phyloP scores from a whole-genome alignment of 192 early-diverging fungal species.

The Mortierella alpina region DNA sequence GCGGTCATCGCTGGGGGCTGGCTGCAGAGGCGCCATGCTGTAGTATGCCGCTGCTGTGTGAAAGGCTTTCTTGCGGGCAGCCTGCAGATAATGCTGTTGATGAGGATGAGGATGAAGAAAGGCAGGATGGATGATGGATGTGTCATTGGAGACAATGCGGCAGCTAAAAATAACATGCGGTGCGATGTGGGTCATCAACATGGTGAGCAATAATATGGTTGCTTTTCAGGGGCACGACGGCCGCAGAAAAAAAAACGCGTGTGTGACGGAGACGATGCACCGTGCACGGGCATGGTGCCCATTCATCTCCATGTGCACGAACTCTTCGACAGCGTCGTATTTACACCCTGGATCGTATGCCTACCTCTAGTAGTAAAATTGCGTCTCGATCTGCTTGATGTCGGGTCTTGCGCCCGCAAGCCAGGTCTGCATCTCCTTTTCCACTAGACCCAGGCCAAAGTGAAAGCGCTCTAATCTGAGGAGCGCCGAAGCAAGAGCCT shows the following conservation, averaged over 20 bases:
- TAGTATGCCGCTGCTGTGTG: neutral
- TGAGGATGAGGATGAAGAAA: neutral
- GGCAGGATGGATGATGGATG: neutral
- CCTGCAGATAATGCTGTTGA: neutral
- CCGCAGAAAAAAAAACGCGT: neutral
- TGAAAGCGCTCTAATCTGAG: neutral
- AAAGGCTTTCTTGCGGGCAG: neutral
- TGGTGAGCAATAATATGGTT: neutral
- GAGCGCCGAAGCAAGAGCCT: neutral
- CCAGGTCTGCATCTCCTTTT: neutral
- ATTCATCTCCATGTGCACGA: no score
- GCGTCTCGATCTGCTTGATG: neutral
- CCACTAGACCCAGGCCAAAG: slow-evolving; percentile 15
- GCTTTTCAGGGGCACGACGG: neutral
- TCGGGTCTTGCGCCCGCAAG: slow-evolving; percentile 2
- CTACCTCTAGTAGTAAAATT: neutral
- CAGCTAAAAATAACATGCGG: neutral
- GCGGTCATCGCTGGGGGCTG: slow-evolving; percentile 10
- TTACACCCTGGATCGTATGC: neutral
- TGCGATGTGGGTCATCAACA: neutral
- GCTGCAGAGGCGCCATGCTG: slow-evolving; percentile 12
- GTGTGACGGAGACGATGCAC: no score
- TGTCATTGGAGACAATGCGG: neutral
- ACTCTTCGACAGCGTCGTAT: neutral
- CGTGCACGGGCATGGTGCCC: no score